Evolutionary conservation across 2,329 filamentous ascomycete genomes (phyloP).

Genomic region (Sclerotinia glacialis): DNA sequence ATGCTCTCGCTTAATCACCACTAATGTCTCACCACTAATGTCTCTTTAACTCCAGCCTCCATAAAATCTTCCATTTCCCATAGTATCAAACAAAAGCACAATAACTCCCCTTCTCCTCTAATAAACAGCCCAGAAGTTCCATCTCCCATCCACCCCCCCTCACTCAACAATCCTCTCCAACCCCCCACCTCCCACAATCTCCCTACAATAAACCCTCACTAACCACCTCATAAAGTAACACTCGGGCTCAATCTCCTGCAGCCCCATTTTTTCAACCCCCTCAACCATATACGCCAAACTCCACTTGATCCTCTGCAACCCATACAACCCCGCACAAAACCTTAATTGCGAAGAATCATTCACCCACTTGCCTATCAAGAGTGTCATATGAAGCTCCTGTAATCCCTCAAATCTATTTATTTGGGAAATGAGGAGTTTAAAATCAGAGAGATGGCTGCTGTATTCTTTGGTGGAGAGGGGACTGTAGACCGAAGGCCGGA

Average conservation of each 20-base stretch:
- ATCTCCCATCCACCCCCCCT: no score
- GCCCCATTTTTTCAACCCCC: neutral
- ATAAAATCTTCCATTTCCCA: no score
- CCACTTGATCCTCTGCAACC: neutral
- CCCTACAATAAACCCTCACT: neutral
- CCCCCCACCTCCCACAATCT: neutral
- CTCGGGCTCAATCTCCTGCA: neutral
- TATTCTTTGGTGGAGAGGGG: neutral
- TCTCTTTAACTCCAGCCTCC: no score
- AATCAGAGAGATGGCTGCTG: neutral
- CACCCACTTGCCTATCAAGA: neutral
- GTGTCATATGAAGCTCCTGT: neutral
- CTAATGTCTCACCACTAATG: no score
- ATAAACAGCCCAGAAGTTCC: no score
- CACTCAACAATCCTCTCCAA: neutral
- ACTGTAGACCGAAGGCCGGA: neutral
- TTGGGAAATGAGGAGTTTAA: neutral
- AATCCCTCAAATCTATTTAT: neutral
- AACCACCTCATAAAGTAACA: constrained; percentile 3
- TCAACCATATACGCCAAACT: neutral
- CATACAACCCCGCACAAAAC: neutral
- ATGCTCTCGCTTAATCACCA: no score
- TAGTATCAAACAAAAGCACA: no score
- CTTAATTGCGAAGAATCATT: neutral
- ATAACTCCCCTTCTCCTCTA: no score